A percentile compares a stretch with the other conserved stretches of the same genome.
Evolutionary conservation across 1,284 basidiomycete genomes (phyloP).

Genomic region (Pisolithus thermaeus): DNA sequence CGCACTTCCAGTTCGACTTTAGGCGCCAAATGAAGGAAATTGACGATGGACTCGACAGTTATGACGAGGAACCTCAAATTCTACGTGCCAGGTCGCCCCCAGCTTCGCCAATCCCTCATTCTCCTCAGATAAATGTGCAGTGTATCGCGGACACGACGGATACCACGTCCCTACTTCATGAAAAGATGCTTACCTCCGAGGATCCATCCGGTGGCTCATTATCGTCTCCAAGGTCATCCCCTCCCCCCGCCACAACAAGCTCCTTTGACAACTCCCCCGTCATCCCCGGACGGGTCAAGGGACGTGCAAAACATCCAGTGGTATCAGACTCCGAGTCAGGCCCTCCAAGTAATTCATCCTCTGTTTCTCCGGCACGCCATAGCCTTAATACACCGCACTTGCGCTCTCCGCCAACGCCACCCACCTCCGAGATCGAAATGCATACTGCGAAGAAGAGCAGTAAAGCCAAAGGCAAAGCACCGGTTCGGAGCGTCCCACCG

Average conservation of each 20-base stretch:
- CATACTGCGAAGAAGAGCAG: constrained; percentile 13
- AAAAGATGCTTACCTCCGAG: constrained; percentile 5
- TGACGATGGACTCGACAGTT: constrained; percentile 20
- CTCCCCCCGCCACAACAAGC: constrained; percentile 4
- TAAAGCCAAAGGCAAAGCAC: constrained; percentile 26
- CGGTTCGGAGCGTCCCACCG: constrained; percentile 26
- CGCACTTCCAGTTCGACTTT: constrained; percentile 22
- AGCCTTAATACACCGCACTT: constrained; percentile 24
- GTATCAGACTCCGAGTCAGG: constrained; percentile 23
- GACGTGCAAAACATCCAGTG: not conserved
- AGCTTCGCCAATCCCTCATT: constrained; percentile 1
- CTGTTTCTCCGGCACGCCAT: constrained; percentile 24
- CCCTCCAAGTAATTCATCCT: constrained; percentile 18
- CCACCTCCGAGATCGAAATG: constrained; percentile 27
- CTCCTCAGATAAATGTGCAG: constrained; percentile 14
- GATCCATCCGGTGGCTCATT: constrained; percentile 8
- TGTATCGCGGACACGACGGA: constrained; percentile 11
- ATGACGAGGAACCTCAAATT: constrained; percentile 1
- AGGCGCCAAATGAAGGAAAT: constrained; percentile 20
- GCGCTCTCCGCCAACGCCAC: constrained; percentile 28
- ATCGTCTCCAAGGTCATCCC: constrained; percentile 9
- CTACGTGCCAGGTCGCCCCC: constrained; percentile 2
- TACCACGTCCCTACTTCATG: constrained; percentile 11
- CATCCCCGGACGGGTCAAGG: constrained; percentile 9
- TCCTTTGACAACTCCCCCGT: constrained; percentile 7